A percentile compares a stretch with the other conserved stretches of the same genome.
Evolutionary conservation across 306 rosid genomes (phyloP).

Genomic region (Parietaria judaica): DNA sequence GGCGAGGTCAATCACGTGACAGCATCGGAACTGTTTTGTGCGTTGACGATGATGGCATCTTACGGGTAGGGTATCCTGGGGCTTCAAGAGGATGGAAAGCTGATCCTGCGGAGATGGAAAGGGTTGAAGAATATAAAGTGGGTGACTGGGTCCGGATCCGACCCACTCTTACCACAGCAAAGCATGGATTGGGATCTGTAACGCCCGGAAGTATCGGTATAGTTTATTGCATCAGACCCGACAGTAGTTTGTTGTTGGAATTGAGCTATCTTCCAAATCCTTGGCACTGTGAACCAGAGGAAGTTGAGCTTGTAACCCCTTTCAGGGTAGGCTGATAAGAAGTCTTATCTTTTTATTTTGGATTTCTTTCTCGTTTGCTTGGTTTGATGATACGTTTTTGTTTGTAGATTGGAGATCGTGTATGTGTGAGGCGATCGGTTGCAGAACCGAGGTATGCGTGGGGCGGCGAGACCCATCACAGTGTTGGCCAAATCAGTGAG

Average conservation of each 20-base stretch:
- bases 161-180: conserved; percentile 89
- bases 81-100: conserved; percentile 99
- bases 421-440: conserved; percentile 95
- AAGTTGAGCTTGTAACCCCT: conserved; percentile 87
- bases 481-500: conserved; percentile 92
- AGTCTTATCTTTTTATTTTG: not conserved
- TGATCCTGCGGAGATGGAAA: conserved; percentile 99
- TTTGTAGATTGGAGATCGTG: conserved; percentile 81
- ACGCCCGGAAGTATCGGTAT: conserved; percentile 99
- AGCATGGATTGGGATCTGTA: conserved; percentile 96
- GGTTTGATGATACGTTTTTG: conserved; percentile 8
- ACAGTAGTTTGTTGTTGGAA: conserved; percentile 84
- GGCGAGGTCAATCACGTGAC: conserved; percentile 99
- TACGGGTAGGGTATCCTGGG: conserved; percentile 99
- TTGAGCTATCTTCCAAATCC: conserved; percentile 96
- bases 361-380: conserved; percentile 4
- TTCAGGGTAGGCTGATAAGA: conserved; percentile 51
- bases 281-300: conserved; percentile 99
- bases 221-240: conserved; percentile 91
- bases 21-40: conserved; percentile 96
- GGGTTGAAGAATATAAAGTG: conserved; percentile 96
- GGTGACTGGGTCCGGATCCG: conserved; percentile 99
- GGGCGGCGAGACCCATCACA: conserved; percentile 99
- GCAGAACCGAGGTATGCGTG: conserved; percentile 99
- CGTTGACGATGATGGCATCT: conserved; percentile 94